Evolutionary conservation across 2,329 filamentous ascomycete genomes (phyloP), one percentile per base, ranked within the genome.

Genomic region (Aspergillus intermedius): DNA sequence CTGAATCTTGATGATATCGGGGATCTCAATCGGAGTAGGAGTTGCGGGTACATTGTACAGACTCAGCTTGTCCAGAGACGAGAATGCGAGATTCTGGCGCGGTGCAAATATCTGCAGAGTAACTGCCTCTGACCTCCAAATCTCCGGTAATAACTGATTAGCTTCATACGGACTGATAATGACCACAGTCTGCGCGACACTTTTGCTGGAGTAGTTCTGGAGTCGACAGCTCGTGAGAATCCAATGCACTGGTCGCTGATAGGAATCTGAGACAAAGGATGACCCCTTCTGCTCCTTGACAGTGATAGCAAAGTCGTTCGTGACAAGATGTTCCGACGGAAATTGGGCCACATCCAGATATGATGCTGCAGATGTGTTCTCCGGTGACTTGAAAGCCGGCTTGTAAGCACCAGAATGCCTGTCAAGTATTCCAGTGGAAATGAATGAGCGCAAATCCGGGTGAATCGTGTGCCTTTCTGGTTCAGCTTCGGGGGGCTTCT

Each of bases 101-200:
- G 80, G 72, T 1, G 74, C 57, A 50, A 82, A 84, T 0, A 81
- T 37, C 55, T 79, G 76, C 42, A 86, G 56, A 0, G 62, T 60
- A 0, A 77, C 73, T 3, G 53, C 41, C 0, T 51, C 48, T 0
- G 65, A 73, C 0, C 42, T 19, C 1, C 53, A 46, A 2, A 86
- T 74, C 0, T 35, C 5, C 0, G 67, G 54, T 0, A 80, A 53
- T 0, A 87, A 63, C 2, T 63, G 12, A 3, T 86, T 71, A 0
- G 79, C 83, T 54, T 88, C 85, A 23, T 65, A 78, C 0, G 80
- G 79, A 53, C 81, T 86, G 56, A 86, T 71, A 19, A 86, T 63
- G 0, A 86, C 51, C n/a, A 81, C 58, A 13, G 55, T 48, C 28
- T 44, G 44, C 30, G 46, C 44, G 10, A 23, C 32, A 23, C 37